Percentiles rank a stretch among this genome's conserved stretches.
Evolutionary conservation across 208 protist species (phyloP).

Genomic region (Trypanosoma theileri): DNA sequence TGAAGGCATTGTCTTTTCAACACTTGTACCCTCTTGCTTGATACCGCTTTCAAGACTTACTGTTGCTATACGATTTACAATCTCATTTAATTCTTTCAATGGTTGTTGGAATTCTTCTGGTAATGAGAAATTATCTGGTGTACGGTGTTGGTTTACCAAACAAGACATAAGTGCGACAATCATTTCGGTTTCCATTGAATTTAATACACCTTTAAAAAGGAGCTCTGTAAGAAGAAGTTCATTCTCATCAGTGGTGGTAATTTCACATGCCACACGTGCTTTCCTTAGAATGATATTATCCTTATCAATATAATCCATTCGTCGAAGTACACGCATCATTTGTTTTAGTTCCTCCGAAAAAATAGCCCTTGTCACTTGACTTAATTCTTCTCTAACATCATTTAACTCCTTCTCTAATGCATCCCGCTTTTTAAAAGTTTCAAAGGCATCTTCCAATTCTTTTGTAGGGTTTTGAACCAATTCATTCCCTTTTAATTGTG

Average conservation of each 20-base stretch:
- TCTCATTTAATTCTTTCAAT: constrained; percentile 88
- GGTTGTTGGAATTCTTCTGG: constrained; percentile 87
- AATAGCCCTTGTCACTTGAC: constrained; percentile 80
- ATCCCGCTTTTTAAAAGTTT: constrained; percentile 70
- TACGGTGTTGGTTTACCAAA: constrained; percentile 96
- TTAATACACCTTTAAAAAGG: constrained; percentile 98
- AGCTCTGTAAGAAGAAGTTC: constrained; percentile 98
- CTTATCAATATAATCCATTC: constrained; percentile 96
- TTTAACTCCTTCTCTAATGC: constrained; percentile 67
- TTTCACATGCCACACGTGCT: constrained; percentile 97
- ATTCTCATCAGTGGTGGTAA: constrained; percentile 97
- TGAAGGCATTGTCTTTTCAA: constrained; percentile 94
- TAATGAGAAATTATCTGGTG: constrained; percentile 85
- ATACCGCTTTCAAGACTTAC: constrained; percentile 93
- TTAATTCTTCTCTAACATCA: constrained; percentile 82
- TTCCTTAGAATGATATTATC: constrained; percentile 98
- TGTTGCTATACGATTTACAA: constrained; percentile 90
- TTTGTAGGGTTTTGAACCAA: constrained; percentile 64
- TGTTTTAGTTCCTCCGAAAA: constrained; percentile 94
- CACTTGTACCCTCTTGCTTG: constrained; percentile 89
- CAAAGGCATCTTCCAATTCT: constrained; percentile 59
- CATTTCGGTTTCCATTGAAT: constrained; percentile 96
- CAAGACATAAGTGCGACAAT: constrained; percentile 95
- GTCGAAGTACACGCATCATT: constrained; percentile 96
- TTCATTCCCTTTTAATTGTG: constrained; percentile 67